phyloP scores from a whole-genome alignment of 768 basidiomycete species.

The Paxillus ammoniavirescens region DNA sequence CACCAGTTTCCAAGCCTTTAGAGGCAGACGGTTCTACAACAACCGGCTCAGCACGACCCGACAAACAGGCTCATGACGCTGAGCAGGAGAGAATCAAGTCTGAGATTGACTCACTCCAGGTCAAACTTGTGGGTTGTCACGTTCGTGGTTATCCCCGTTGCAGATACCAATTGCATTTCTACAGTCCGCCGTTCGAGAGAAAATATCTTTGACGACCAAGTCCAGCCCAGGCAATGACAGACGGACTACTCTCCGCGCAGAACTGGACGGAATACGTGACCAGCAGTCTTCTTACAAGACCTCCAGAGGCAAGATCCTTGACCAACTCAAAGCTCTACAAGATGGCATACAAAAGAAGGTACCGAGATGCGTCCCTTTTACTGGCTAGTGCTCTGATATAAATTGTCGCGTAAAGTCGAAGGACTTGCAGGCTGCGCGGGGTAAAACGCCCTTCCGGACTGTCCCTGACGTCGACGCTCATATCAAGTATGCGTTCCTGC shows the following conservation, averaged over 20 bases:
- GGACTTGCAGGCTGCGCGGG: constrained; percentile 78
- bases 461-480: constrained; percentile 85
- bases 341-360: constrained; percentile 85
- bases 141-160: background rate
- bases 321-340: constrained; percentile 77
- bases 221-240: constrained; percentile 67
- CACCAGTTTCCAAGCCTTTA: constrained; percentile 21
- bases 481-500: constrained; percentile 60
- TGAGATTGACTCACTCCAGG: constrained; percentile 82
- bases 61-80: constrained; percentile 79
- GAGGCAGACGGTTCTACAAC: constrained; percentile 16
- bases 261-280: constrained; percentile 76
- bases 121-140: constrained; percentile 66
- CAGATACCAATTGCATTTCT: constrained; percentile 4
- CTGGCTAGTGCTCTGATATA: background rate
- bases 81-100: constrained; percentile 82
- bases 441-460: constrained; percentile 77
- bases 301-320: constrained; percentile 65
- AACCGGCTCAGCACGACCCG: constrained; percentile 60
- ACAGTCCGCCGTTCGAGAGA: constrained; percentile 71
- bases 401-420: constrained; percentile 56
- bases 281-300: constrained; percentile 78
- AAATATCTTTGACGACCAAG: constrained; percentile 64
- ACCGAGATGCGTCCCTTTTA: background rate
- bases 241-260: constrained; percentile 67